A percentile compares a stretch with the other conserved stretches of the same genome.
Conservation (phyloP, 176 grass and related monocot species). For the barley (Hordeum vulgare) region MorexV3_pseudomolecules_assembly NC_058523.1:521183199-521183698, state of each 20-base stretch:
- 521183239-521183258: slow-evolving; percentile 99
- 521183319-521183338: slow-evolving; percentile 91
- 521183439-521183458: not conserved
- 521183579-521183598: not conserved
- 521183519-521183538: not conserved
- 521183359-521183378: not conserved
- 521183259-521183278: slow-evolving; percentile 97
- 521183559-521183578: not conserved
- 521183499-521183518: not conserved
- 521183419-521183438: not conserved
- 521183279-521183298: slow-evolving; percentile 85
- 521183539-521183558: not conserved
- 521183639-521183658: not conserved
- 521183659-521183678: not conserved
- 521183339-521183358: slow-evolving; percentile 97
- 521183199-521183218: slow-evolving; percentile 99
- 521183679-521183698: not conserved
- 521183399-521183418: not conserved
- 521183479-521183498: too few relatives aligned
- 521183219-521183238: slow-evolving; percentile 91
- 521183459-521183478: too few relatives aligned
- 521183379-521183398: not conserved
- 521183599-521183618: not conserved
- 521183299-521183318: slow-evolving; percentile 86
- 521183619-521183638: not conserved